These are phyloP conservation scores for Clonostachys sp. DNA, from an alignment of 2,329 filamentous ascomycete genomes.

Conservation along the genomic window DNA sequence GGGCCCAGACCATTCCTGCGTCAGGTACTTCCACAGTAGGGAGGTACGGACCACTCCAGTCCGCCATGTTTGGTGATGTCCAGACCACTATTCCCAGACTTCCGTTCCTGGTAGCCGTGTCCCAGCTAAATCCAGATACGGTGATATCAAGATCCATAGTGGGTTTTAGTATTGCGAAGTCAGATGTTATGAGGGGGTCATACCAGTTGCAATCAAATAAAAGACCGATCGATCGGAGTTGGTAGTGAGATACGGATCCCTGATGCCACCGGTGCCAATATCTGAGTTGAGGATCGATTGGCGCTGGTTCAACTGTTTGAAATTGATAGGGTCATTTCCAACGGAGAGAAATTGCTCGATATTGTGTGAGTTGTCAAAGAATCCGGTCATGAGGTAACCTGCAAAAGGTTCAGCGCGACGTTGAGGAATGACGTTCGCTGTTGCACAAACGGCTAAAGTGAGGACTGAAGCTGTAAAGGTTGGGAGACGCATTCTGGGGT, in stretches of 20 bases:
- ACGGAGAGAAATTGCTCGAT: conserved; percentile 26
- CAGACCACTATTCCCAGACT: conserved; percentile 28
- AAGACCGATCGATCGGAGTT: conserved; percentile 24
- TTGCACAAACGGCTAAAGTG: too few relatives aligned
- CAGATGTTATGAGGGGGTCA: neutral
- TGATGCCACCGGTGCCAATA: conserved; percentile 24
- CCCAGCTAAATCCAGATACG: conserved; percentile 24
- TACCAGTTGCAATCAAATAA: conserved; percentile 27
- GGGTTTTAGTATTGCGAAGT: neutral
- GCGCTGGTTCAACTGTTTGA: conserved; percentile 22
- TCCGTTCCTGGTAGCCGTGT: conserved; percentile 23
- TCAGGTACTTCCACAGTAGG: conserved; percentile 21
- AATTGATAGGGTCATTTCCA: conserved; percentile 20
- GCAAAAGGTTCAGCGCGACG: conserved; percentile 3
- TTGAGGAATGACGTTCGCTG: too few relatives aligned
- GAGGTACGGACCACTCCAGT: conserved; percentile 21
- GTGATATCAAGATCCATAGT: conserved; percentile 26
- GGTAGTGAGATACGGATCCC: conserved; percentile 25
- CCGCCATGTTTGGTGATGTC: conserved; percentile 24
- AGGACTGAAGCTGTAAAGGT: too few relatives aligned
- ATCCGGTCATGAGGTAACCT: conserved; percentile 28
- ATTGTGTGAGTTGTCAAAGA: conserved; percentile 21
- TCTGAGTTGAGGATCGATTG: conserved; percentile 21
- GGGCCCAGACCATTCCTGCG: conserved; percentile 30
- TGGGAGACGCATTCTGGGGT: too few relatives aligned